Evolutionary conservation across 2,329 filamentous ascomycete genomes (phyloP).

Genomic region (Myotisia sp.): DNA sequence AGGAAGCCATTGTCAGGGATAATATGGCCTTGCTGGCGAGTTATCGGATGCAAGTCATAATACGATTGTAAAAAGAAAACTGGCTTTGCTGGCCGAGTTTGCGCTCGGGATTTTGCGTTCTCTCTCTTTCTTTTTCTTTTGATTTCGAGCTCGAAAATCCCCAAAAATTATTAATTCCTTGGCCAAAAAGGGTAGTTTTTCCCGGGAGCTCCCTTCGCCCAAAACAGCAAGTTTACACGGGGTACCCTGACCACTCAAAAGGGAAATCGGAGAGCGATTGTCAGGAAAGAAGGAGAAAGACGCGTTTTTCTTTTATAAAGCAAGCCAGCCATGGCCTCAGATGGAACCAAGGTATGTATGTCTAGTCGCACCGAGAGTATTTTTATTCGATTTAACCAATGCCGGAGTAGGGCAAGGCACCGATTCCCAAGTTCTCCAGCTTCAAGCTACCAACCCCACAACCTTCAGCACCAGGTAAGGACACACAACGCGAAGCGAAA

Average conservation of each 20-base stretch:
- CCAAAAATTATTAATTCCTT: slow-evolving; percentile 13
- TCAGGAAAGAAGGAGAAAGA: too few relatives aligned
- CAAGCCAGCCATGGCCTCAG: slow-evolving; percentile 21
- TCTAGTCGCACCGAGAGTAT: neutral
- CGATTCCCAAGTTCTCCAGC: slow-evolving; percentile 58
- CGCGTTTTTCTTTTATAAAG: too few relatives aligned
- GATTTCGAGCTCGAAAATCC: slow-evolving; percentile 1
- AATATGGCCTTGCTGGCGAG: neutral
- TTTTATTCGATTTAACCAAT: neutral
- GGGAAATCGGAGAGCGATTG: neutral
- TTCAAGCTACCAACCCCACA: slow-evolving; percentile 44
- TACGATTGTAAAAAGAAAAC: neutral
- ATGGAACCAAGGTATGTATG: slow-evolving; percentile 22
- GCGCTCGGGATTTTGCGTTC: too few relatives aligned
- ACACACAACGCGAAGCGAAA: neutral
- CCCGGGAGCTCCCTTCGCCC: slow-evolving; percentile 10
- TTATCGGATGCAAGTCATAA: slow-evolving; percentile 1
- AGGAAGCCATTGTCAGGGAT: slow-evolving; percentile 52
- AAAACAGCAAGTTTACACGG: slow-evolving; percentile 13
- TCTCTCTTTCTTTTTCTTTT: too few relatives aligned
- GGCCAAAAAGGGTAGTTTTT: slow-evolving; percentile 17
- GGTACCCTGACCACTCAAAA: too few relatives aligned
- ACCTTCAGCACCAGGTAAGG: neutral
- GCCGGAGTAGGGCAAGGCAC: slow-evolving; percentile 21
- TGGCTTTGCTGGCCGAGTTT: too few relatives aligned